Evolutionary conservation across 306 rosid genomes (phyloP), one percentile per base, ranked within the genome.

Genomic region (Calophaca sinica): DNA sequence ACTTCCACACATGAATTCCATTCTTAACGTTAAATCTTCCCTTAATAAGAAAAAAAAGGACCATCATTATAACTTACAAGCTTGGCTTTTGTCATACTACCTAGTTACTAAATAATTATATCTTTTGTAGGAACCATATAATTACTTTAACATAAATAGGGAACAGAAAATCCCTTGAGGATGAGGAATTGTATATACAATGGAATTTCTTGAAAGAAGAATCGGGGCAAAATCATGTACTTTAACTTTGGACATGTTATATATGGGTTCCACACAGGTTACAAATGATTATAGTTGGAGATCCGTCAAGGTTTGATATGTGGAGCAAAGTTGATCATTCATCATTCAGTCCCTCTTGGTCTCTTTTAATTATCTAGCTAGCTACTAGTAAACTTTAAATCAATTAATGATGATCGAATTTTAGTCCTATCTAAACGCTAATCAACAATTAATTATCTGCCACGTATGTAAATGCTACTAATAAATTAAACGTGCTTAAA

Each of bases 181-280:
- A 68, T 68, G 46, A 68, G 69, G 69, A 68, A 44, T 4, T 14
- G 61, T 2, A 77, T 58, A 77, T 46, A 68, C 61, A 78, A 78
- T 35, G 54, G 51, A 31, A 61, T 51, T 44, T 70, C 28, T 39
- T 31, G 41, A 76, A n/a, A 51, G 62, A 62, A 54, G 68, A 20
- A 41, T 50, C 6, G 58, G 41, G 36, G 70, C 71, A 80, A 74
- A 67, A 80, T 80, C 64, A 80, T 80, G 66, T 44, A 45, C 57
- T 66, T 72, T 57, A 79, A 65, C 49, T 59, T 57, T 46, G 60
- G 46, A 55, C 70, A 70, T 26, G 75, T 68, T 42, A 48, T 33
- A 78, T 61, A 61, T 68, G 83, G 86, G 81, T 58, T 83, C 83
- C 86, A 77, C 86, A 54, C 7, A 46, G 52, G 71, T 68, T 49